Conservation (phyloP, 2,329 filamentous ascomycete species). For the Ustilaginoidea virens region DNA sequence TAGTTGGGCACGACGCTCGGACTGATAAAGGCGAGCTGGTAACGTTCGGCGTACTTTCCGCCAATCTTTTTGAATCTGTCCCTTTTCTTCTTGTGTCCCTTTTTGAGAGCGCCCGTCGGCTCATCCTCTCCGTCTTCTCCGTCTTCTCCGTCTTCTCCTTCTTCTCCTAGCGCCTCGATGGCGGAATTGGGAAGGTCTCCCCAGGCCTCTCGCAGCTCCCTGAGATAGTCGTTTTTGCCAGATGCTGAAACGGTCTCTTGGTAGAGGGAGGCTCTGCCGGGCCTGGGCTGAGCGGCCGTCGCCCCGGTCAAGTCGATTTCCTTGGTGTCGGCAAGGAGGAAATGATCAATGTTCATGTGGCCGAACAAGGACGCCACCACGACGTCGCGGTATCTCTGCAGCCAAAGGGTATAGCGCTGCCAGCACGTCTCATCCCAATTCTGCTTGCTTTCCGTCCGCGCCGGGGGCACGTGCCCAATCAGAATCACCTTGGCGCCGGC, state of each 20-base stretch:
- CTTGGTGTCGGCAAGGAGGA: slow-evolving; percentile 75
- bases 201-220: slow-evolving; percentile 66
- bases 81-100: slow-evolving; percentile 24
- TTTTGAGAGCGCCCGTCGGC: slow-evolving; percentile 8
- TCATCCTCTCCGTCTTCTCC: slow-evolving; percentile 9
- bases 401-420: slow-evolving; percentile 92
- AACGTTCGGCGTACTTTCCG: slow-evolving; percentile 72
- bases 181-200: slow-evolving; percentile 49
- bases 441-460: slow-evolving; percentile 67
- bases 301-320: slow-evolving; percentile 47
- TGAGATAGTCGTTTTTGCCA: slow-evolving; percentile 57
- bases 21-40: slow-evolving; percentile 63
- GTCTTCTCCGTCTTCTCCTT: slow-evolving; percentile 6
- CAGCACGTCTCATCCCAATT: slow-evolving; percentile 96
- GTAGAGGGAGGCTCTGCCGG: slow-evolving; percentile 16
- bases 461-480: slow-evolving; percentile 87
- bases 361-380: slow-evolving; percentile 68
- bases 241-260: slow-evolving; percentile 39
- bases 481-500: slow-evolving; percentile 88
- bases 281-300: slow-evolving; percentile 8
- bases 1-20: slow-evolving; percentile 89
- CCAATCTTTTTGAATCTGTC: slow-evolving; percentile 50
- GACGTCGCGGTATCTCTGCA: slow-evolving; percentile 81
- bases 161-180: slow-evolving; percentile 8
- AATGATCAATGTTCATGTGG: slow-evolving; percentile 99